phyloP scores from a whole-genome alignment of 352 stramenopile species.

The Phytophthora nicotianae region DNA sequence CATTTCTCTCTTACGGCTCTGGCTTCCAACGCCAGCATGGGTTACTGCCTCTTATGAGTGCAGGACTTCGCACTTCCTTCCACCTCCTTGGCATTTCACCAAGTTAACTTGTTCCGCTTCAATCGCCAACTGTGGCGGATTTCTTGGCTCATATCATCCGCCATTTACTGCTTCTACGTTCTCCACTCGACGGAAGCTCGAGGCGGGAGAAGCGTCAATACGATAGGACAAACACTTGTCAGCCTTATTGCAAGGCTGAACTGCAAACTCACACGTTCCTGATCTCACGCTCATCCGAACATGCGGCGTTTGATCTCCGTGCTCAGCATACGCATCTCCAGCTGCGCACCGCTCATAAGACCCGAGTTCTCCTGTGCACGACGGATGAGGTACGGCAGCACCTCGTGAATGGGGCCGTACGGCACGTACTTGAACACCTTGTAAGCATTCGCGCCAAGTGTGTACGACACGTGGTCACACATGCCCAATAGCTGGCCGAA shows the following conservation, averaged over 20 bases:
- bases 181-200: conserved; percentile 2
- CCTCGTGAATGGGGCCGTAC: conserved; percentile 96
- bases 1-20: conserved; percentile 17
- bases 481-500: conserved; percentile 99
- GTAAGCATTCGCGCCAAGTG: conserved; percentile 92
- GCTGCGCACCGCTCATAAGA: conserved; percentile 83
- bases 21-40: not conserved
- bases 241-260: conserved; percentile 25
- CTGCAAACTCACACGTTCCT: conserved; percentile 21
- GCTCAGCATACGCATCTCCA: conserved; percentile 76
- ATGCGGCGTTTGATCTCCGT: conserved; percentile 73
- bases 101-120: conserved; percentile 15
- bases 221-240: conserved; percentile 27
- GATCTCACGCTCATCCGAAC: conserved; percentile 28
- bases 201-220: conserved; percentile 19
- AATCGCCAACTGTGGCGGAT: conserved; percentile 10
- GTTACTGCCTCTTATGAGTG: not conserved
- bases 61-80: conserved; percentile 4
- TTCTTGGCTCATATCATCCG: conserved; percentile 5
- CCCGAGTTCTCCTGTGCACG: conserved; percentile 97
- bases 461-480: conserved; percentile 97
- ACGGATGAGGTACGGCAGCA: conserved; percentile 97
- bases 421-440: conserved; percentile 98
- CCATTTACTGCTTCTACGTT: conserved; percentile 19
- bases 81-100: conserved; percentile 1